phyloP scores from a whole-genome alignment of 2,329 filamentous ascomycete species.

The Colletotrichum spaethianum region DNA sequence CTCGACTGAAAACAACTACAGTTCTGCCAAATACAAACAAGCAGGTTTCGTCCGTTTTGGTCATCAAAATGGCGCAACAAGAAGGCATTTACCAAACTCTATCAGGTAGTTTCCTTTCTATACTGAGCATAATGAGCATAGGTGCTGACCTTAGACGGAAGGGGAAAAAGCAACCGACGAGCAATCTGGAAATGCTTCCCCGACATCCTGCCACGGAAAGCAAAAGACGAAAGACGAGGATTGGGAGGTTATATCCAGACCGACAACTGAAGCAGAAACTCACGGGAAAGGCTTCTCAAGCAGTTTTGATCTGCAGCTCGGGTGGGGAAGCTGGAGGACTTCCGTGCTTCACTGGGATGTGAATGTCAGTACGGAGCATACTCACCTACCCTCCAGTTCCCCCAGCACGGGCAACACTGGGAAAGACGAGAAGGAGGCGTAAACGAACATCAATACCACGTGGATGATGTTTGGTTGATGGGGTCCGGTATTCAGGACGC shows the following conservation, averaged over 20 bases:
- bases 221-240: background rate
- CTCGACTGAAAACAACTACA: too few relatives aligned
- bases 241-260: background rate
- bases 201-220: background rate
- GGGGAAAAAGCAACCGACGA: background rate
- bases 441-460: too few relatives aligned
- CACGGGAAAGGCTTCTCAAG: background rate
- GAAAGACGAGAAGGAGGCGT: background rate
- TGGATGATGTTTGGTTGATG: background rate
- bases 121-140: too few relatives aligned
- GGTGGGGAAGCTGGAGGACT: slow-evolving; percentile 10
- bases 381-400: background rate
- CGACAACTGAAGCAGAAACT: background rate
- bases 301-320: slow-evolving; percentile 5
- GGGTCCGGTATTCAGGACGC: background rate
- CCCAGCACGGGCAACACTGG: background rate
- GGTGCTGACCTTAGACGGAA: background rate
- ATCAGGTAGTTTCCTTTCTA: background rate
- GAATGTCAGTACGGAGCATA: background rate
- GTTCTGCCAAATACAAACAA: background rate
- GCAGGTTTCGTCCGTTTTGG: background rate
- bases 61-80: background rate
- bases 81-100: background rate
- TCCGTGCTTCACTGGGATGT: background rate
- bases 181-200: background rate